phyloP scores from a whole-genome alignment of 225 moss, liverwort and hornwort genomes.

The Straminergon stramineum region DNA sequence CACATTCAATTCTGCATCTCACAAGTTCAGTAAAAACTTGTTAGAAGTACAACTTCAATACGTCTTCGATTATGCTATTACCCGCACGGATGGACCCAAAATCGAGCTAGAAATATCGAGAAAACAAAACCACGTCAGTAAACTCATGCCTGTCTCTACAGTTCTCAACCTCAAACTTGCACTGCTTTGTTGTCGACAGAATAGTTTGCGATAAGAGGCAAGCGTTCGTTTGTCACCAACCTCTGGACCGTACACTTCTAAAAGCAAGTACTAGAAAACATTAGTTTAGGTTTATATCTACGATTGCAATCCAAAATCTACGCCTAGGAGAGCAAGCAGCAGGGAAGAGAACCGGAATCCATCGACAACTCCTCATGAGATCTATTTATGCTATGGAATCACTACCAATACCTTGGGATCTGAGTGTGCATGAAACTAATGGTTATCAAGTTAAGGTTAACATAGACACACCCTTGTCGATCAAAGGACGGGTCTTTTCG shows the following conservation, averaged over 20 bases:
- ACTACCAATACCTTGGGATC: neutral
- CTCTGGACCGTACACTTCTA: too few species aligned
- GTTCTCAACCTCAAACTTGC: neutral
- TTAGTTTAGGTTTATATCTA: too few species aligned
- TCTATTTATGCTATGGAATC: neutral
- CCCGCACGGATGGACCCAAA: neutral
- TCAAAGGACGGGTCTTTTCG: neutral
- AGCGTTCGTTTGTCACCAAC: neutral
- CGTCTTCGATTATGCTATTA: neutral
- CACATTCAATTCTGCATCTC: neutral
- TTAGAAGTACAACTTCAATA: neutral
- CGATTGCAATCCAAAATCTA: neutral
- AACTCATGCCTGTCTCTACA: neutral
- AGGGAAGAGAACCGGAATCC: neutral
- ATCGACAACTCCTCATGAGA: neutral
- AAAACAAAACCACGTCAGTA: neutral
- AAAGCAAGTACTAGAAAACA: too few species aligned
- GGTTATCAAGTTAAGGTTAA: neutral
- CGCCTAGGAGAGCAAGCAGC: fast-evolving
- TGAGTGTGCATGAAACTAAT: neutral
- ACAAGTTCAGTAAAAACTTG: neutral
- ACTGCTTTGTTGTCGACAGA: neutral
- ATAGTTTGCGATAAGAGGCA: neutral
- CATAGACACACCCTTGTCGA: too few species aligned
- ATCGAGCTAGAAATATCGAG: neutral